Conservation (phyloP, 2,329 filamentous ascomycete species). For the Neofusicoccum sp. region DNA sequence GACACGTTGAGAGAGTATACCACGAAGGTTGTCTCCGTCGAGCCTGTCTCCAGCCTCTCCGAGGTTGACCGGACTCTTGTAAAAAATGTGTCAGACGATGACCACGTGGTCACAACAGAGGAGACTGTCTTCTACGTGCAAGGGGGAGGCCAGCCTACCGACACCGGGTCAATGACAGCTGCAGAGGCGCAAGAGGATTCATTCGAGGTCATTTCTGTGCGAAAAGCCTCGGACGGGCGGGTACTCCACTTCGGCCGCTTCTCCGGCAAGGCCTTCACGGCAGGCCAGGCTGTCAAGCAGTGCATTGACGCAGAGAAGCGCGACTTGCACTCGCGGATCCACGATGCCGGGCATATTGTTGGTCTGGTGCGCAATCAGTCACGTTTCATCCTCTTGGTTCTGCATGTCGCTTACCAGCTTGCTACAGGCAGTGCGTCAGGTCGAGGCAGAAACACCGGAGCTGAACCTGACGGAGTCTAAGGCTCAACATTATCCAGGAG, state of each 20-base stretch:
- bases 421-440: background rate
- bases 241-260: constrained; percentile 68
- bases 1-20: constrained; percentile 43
- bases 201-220: constrained; percentile 58
- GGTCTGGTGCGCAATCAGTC: constrained; percentile 65
- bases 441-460: constrained; percentile 8
- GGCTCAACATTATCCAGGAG: constrained; percentile 68
- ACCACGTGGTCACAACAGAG: constrained; percentile 60
- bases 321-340: constrained; percentile 63
- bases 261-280: constrained; percentile 34
- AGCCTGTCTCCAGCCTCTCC: constrained; percentile 51
- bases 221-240: constrained; percentile 52
- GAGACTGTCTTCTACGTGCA: constrained; percentile 74
- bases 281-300: constrained; percentile 53
- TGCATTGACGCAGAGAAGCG: constrained; percentile 61
- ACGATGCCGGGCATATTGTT: constrained; percentile 72
- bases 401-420: background rate
- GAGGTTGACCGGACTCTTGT: constrained; percentile 56
- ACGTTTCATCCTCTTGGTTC: background rate
- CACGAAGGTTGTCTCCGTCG: constrained; percentile 48
- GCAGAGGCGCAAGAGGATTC: constrained; percentile 9
- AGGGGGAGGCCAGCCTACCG: constrained; percentile 71
- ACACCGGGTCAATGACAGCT: constrained; percentile 57
- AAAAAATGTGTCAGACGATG: constrained; percentile 53
- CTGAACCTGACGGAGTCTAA: constrained; percentile 62